Base-by-base conservation (phyloP, 257 asterid genomes). In the Perilla frutescens region DNA sequence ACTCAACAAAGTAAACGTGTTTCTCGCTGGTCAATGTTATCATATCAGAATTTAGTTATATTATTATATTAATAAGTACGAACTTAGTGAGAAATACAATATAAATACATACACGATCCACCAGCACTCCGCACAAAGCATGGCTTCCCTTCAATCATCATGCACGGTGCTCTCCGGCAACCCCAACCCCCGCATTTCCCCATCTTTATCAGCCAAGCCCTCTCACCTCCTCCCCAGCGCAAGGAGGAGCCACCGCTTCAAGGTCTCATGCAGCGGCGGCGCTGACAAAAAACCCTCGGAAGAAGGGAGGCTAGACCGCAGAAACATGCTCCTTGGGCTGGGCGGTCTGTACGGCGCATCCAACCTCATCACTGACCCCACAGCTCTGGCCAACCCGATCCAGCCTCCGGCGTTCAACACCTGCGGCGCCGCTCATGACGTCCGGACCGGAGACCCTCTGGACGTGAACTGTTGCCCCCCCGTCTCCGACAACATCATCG, bases 401-500 rank as follows among this genome's bases (percentile, higher is more conserved):
- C 15, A 7, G 6, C 36, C 84, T 7, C 90, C 90, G 0, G 84
- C 70, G 40, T 54, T 85, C 73, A 47, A 9, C 13, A 7, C 65
- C 31, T 85, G 90, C 64, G 68, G 68, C 0, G 15, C 5, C 8
- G 83, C 76, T 40, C 40, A 6, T 1, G 80, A 77, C 29, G 68
- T n/a, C 43, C 10, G 8, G 10, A 4, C 31, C 41, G 65, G 65
- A 0, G 11, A 26, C 32, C 6, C 43, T 4, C 66, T 78, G 0
- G 20, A 29, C 10, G 69, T 78, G 36, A 65, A 79, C 53, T 88
- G 90, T 64, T 88, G 93, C 81, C 93, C 90, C 0, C 90, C 89
- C 0, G 12, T 8, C 8, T 26, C 84, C 0, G 82, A 65, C 3
- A 34, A 11, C 1, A 58, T 78, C 51, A 29, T 54, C 1, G 87